These are phyloP conservation scores for Citrus unshiu DNA, from an alignment of 345 rosid genomes.

Conservation along the genomic window DNA sequence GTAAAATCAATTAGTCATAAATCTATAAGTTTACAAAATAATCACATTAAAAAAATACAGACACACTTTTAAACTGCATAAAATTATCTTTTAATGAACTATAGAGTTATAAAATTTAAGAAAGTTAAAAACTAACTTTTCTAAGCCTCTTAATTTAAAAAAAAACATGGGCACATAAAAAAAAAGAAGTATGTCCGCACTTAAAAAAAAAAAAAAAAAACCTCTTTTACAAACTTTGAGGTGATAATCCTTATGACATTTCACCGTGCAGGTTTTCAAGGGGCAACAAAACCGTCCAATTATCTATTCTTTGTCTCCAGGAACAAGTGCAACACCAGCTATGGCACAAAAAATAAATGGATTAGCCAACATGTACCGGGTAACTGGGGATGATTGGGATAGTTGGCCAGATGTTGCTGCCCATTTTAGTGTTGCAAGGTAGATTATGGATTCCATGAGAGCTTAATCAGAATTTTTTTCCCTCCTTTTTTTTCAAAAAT, in stretches of 20 bases:
- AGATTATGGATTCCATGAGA: not conserved
- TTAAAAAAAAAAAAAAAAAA: no score
- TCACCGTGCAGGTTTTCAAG: slow-evolving; percentile 54
- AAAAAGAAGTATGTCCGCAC: no score
- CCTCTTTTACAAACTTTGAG: not conserved
- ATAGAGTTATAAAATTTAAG: accelerated
- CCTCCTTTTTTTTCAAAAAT: no score
- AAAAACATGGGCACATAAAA: accelerated
- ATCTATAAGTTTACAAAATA: no score
- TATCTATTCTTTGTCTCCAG: slow-evolving; percentile 84
- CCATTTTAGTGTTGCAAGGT: slow-evolving; percentile 84
- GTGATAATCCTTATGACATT: not conserved
- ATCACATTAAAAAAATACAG: no score
- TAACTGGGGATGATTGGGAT: slow-evolving; percentile 94
- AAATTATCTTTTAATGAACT: no score
- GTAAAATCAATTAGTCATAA: not conserved
- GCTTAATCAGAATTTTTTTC: no score
- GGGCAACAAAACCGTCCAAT: slow-evolving; percentile 60
- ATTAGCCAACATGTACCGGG: slow-evolving; percentile 73
- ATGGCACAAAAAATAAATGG: slow-evolving; percentile 68
- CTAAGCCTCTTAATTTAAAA: accelerated
- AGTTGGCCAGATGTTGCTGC: slow-evolving; percentile 68
- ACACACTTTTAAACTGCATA: no score
- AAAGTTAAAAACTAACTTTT: accelerated
- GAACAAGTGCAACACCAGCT: slow-evolving; percentile 67